Percentiles rank a stretch among this genome's conserved stretches.
These are phyloP conservation scores for Leccinum truebloodii DNA, from an alignment of 768 basidiomycete species.

Conservation along the genomic window DNA sequence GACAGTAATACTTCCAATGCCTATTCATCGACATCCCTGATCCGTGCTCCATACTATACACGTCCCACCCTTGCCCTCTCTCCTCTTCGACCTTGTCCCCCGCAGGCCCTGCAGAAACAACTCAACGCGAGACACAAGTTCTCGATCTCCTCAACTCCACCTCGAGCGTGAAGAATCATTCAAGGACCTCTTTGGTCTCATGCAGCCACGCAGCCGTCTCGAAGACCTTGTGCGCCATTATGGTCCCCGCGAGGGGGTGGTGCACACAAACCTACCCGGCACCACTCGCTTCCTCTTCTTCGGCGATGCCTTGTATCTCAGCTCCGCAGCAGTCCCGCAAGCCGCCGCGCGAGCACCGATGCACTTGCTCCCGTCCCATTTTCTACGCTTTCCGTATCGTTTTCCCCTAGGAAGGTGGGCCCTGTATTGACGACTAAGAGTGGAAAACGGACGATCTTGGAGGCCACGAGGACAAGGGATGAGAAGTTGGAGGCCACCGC, in stretches of 20 bases:
- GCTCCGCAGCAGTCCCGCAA: not conserved
- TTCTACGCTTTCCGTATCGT: constrained; percentile 38
- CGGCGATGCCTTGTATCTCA: constrained; percentile 1
- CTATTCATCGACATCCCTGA: constrained; percentile 7
- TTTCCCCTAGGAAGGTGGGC: constrained; percentile 41
- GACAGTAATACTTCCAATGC: no score
- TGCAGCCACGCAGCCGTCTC: constrained; percentile 68
- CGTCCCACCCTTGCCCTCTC: constrained; percentile 77
- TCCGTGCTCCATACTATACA: constrained; percentile 76
- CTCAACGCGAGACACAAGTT: constrained; percentile 72
- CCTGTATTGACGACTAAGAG: constrained; percentile 34
- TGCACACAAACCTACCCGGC: constrained; percentile 17
- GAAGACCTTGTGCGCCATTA: constrained; percentile 66
- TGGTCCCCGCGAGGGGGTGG: constrained; percentile 41
- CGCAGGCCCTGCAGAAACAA: constrained; percentile 35
- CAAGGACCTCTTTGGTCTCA: constrained; percentile 76
- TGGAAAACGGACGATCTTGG: constrained; percentile 52
- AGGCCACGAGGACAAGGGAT: constrained; percentile 42
- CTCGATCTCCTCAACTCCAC: constrained; percentile 79
- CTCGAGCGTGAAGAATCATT: constrained; percentile 75
- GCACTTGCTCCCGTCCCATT: constrained; percentile 33
- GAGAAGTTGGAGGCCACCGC: constrained; percentile 51
- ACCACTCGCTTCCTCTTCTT: constrained; percentile 1
- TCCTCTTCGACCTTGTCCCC: constrained; percentile 30
- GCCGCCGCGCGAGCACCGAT: not conserved